A percentile compares a stretch with the other conserved stretches of the same genome.
phyloP scores from a whole-genome alignment of 2,329 filamentous ascomycete species.

The Cladosporium oxysporum region DNA sequence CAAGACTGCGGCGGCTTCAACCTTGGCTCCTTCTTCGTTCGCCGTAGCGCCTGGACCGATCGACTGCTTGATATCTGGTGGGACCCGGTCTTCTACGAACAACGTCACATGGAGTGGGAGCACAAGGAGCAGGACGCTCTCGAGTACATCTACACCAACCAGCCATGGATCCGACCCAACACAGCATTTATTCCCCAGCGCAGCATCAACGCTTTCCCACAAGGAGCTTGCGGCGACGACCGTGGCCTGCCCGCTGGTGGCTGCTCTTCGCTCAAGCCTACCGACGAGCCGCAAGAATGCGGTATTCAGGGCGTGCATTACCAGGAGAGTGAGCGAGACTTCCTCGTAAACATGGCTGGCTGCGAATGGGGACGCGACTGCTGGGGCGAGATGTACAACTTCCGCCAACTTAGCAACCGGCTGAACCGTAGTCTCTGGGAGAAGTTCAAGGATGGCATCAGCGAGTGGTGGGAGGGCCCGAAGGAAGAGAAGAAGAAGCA shows the following conservation, averaged over 20 bases:
- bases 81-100: constrained; percentile 96
- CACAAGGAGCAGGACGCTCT: constrained; percentile 98
- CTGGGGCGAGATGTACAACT: constrained; percentile 97
- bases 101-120: constrained; percentile 98
- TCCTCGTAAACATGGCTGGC: constrained; percentile 97
- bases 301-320: constrained; percentile 69
- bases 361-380: constrained; percentile 97
- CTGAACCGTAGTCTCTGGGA: constrained; percentile 85
- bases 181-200: constrained; percentile 88
- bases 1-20: constrained; percentile 98
- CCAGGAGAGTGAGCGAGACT: constrained; percentile 79
- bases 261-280: constrained; percentile 27
- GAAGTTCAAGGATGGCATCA: constrained; percentile 50
- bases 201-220: constrained; percentile 91
- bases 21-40: constrained; percentile 90
- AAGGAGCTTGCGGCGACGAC: constrained; percentile 80
- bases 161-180: constrained; percentile 89
- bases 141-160: constrained; percentile 85
- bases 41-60: constrained; percentile 84
- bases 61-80: constrained; percentile 94
- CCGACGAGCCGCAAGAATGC: constrained; percentile 30
- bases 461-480: constrained; percentile 33
- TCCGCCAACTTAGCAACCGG: constrained; percentile 85
- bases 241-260: constrained; percentile 63
- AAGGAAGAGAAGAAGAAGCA: constrained; percentile 27